These are phyloP conservation scores for Aspergillus funiculosus DNA, from an alignment of 495 filamentous ascomycete genomes.

Conservation along the genomic window DNA sequence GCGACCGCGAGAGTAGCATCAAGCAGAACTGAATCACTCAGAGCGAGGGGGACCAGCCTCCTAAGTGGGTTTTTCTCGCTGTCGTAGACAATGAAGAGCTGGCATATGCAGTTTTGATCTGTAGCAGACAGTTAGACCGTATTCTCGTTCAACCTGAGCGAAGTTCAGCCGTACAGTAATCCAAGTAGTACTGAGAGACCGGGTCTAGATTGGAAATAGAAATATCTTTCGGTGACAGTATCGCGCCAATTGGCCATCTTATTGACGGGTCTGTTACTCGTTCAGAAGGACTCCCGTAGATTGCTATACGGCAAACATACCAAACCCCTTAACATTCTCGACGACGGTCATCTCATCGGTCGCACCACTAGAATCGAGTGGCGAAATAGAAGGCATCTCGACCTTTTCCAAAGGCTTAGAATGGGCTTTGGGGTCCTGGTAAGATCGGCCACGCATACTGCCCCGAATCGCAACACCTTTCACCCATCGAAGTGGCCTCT, in stretches of 20 bases:
- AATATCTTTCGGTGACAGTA: slow-evolving; percentile 11
- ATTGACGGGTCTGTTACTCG: too few species aligned
- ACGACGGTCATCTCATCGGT: too few species aligned
- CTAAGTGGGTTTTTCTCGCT: slow-evolving; percentile 49
- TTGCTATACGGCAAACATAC: too few species aligned
- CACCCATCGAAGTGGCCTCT: slow-evolving; percentile 40
- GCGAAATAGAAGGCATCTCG: not conserved
- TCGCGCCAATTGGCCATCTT: not conserved
- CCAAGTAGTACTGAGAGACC: slow-evolving; percentile 33
- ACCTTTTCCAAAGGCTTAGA: not conserved
- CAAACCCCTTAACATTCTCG: too few species aligned
- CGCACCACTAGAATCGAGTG: too few species aligned
- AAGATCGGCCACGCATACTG: slow-evolving; percentile 26
- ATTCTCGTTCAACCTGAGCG: not conserved
- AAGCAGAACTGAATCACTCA: slow-evolving; percentile 38
- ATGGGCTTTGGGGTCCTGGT: slow-evolving; percentile 13
- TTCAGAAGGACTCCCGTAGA: too few species aligned
- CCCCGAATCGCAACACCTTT: slow-evolving; percentile 36
- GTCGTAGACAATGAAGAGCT: slow-evolving; percentile 49
- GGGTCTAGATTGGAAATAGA: slow-evolving; percentile 24
- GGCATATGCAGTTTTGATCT: slow-evolving; percentile 48
- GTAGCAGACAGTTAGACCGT: not conserved
- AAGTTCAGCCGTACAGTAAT: slow-evolving; percentile 33
- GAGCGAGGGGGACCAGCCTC: slow-evolving; percentile 41
- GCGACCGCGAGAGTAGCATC: slow-evolving; percentile 47